Evolutionary conservation across 1,139 yeast genomes (phyloP).

Genomic region (Eremothecium sinecaudum): DNA sequence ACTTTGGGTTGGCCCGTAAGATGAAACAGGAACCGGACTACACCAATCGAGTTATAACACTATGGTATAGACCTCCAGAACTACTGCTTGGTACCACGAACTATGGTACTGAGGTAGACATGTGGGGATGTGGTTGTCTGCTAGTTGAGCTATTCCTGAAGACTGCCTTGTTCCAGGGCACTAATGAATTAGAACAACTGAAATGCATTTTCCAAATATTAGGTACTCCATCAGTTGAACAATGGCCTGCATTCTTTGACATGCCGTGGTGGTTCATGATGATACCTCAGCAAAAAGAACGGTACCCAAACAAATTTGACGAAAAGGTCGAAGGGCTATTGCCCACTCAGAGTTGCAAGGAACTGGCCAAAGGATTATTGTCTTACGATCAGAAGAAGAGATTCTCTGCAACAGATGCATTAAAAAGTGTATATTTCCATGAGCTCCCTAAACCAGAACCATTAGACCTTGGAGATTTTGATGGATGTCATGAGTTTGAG

Average conservation of each 20-base stretch:
- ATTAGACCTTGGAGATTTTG: slow-evolving; percentile 42
- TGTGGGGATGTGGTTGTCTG: slow-evolving; percentile 96
- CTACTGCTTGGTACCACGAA: slow-evolving; percentile 79
- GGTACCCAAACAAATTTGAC: slow-evolving; percentile 41
- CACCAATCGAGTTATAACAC: slow-evolving; percentile 87
- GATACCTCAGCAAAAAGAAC: slow-evolving; percentile 39
- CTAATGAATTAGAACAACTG: slow-evolving; percentile 79
- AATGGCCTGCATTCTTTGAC: slow-evolving; percentile 68
- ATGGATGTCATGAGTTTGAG: slow-evolving; percentile 96
- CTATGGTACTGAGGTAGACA: slow-evolving; percentile 84
- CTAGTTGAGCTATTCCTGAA: slow-evolving; percentile 71
- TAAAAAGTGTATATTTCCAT: slow-evolving; percentile 57
- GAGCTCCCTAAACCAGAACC: slow-evolving; percentile 61
- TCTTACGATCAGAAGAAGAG: slow-evolving; percentile 61
- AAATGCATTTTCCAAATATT: slow-evolving; percentile 64
- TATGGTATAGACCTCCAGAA: slow-evolving; percentile 98
- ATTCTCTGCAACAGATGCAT: slow-evolving; percentile 51
- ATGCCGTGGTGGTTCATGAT: slow-evolving; percentile 92
- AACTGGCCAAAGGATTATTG: slow-evolving; percentile 55
- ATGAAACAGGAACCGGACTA: slow-evolving; percentile 51
- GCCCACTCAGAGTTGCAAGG: slow-evolving; percentile 48
- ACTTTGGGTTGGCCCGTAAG: slow-evolving; percentile 85
- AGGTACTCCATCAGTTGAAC: slow-evolving; percentile 75
- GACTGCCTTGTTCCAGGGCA: slow-evolving; percentile 74
- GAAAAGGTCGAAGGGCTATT: slow-evolving; percentile 37